Evolutionary conservation across 768 basidiomycete genomes (phyloP).

Genomic region (Candolleomyces aberdarensis): DNA sequence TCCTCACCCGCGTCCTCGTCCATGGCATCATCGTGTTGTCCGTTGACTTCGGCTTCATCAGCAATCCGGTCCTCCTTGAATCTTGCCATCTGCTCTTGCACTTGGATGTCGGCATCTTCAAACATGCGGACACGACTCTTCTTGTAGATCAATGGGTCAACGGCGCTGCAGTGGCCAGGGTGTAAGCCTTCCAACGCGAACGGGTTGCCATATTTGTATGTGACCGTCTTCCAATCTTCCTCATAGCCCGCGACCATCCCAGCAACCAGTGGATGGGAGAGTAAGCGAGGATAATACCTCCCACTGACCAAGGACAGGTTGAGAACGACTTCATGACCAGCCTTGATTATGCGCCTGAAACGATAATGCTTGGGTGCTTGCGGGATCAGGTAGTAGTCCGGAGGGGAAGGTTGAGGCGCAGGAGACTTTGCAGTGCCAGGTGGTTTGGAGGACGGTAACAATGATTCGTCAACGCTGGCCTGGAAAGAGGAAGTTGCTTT

Average conservation of each 20-base stretch:
- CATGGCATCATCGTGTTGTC: not conserved
- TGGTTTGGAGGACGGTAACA: not conserved
- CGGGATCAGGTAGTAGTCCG: constrained; percentile 45
- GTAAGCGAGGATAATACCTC: constrained; percentile 74
- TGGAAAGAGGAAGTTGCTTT: not conserved
- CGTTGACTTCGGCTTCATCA: not conserved
- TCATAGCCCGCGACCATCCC: constrained; percentile 35
- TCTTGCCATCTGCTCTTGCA: constrained; percentile 37
- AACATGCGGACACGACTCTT: constrained; percentile 52
- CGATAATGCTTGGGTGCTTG: constrained; percentile 62
- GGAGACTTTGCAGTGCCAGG: not conserved
- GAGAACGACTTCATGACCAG: constrained; percentile 63
- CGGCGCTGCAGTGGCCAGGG: constrained; percentile 63
- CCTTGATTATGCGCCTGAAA: constrained; percentile 64
- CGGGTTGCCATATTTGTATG: constrained; percentile 47
- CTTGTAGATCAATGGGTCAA: constrained; percentile 66
- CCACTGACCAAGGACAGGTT: constrained; percentile 71
- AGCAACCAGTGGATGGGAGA: constrained; percentile 60
- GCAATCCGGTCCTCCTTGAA: not conserved
- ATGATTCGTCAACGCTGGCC: constrained; percentile 4
- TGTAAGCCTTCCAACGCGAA: constrained; percentile 73
- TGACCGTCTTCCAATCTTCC: constrained; percentile 27
- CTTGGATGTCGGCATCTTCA: constrained; percentile 55
- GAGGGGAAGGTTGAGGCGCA: not conserved
- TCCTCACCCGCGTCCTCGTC: not conserved